These are phyloP conservation scores for Sporothrix sp. DNA, from an alignment of 2,329 filamentous ascomycete species.

Conservation along the genomic window DNA sequence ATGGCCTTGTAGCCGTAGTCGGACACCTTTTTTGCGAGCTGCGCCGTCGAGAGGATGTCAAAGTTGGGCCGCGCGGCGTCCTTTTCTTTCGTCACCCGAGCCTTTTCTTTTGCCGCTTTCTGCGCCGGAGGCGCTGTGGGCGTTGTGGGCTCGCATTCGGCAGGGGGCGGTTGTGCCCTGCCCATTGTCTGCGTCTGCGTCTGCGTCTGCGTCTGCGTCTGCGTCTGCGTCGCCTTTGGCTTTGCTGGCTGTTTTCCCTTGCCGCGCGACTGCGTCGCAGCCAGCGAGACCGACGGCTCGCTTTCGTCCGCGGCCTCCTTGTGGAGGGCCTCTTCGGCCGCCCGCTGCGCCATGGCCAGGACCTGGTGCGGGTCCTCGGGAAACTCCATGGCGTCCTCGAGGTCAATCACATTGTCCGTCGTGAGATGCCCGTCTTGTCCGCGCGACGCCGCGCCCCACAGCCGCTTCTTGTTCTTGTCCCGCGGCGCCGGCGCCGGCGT, in stretches of 20 bases:
- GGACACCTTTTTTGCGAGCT: slow-evolving; percentile 52
- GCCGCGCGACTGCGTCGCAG: background rate
- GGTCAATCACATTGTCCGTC: slow-evolving; percentile 51
- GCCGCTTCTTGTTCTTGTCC: slow-evolving; percentile 24
- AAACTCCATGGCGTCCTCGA: slow-evolving; percentile 36
- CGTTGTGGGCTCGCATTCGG: background rate
- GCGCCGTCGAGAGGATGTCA: slow-evolving; percentile 49
- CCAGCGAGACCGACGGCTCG: background rate
- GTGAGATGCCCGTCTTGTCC: slow-evolving; percentile 55
- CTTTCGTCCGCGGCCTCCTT: background rate
- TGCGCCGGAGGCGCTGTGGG: background rate
- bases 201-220: background rate
- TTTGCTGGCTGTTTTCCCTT: background rate
- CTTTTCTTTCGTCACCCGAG: background rate
- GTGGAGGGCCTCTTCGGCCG: slow-evolving; percentile 12
- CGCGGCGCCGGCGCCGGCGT: background rate
- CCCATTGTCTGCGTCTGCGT: background rate
- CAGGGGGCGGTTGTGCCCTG: background rate
- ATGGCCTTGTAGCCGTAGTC: slow-evolving; percentile 64
- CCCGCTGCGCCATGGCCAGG: slow-evolving; percentile 18
- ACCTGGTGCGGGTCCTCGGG: slow-evolving; percentile 19
- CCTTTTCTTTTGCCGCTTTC: background rate
- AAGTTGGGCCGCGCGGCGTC: slow-evolving; percentile 41
- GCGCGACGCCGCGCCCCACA: slow-evolving; percentile 65
- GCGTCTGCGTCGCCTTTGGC: background rate